Conservation (phyloP, 768 basidiomycete genomes). For the Pulveroboletus sp. region DNA sequence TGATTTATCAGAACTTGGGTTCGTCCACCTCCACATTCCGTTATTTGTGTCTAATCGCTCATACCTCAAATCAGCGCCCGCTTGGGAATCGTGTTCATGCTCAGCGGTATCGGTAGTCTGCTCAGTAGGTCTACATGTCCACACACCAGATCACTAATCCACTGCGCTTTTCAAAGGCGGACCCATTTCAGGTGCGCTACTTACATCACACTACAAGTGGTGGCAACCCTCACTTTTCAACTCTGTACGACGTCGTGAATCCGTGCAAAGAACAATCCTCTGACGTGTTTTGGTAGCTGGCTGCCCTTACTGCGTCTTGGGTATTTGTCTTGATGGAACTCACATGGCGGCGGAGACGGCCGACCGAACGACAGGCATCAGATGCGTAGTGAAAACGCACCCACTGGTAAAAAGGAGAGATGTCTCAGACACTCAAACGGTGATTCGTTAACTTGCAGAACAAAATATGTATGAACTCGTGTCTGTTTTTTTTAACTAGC, state of each 20-base stretch:
- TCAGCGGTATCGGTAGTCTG: slow-evolving; percentile 19
- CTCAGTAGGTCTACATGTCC: slow-evolving; percentile 14
- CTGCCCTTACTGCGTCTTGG: background rate
- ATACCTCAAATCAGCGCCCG: slow-evolving; percentile 18
- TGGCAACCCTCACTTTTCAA: slow-evolving; percentile 52
- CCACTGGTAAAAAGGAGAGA: too few species aligned
- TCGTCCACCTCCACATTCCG: background rate
- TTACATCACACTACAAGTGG: slow-evolving; percentile 52
- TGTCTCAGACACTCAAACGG: too few species aligned
- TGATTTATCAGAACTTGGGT: slow-evolving; percentile 50
- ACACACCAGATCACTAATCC: background rate
- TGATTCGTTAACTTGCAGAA: too few species aligned
- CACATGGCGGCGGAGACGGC: background rate
- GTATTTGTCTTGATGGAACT: slow-evolving; percentile 8
- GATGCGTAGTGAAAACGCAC: background rate
- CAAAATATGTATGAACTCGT: too few species aligned
- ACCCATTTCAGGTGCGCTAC: slow-evolving; percentile 55
- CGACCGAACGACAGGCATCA: background rate
- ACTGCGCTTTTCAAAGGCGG: slow-evolving; percentile 35
- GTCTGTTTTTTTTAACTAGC: too few species aligned
- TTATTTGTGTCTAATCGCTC: background rate
- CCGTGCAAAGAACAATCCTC: too few species aligned
- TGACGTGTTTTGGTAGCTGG: slow-evolving; percentile 1
- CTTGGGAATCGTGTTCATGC: slow-evolving; percentile 18
- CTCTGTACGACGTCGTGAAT: slow-evolving; percentile 33